Base-by-base conservation (phyloP, 2,329 filamentous ascomycete species). In the Aspergillus chevalieri region DNA sequence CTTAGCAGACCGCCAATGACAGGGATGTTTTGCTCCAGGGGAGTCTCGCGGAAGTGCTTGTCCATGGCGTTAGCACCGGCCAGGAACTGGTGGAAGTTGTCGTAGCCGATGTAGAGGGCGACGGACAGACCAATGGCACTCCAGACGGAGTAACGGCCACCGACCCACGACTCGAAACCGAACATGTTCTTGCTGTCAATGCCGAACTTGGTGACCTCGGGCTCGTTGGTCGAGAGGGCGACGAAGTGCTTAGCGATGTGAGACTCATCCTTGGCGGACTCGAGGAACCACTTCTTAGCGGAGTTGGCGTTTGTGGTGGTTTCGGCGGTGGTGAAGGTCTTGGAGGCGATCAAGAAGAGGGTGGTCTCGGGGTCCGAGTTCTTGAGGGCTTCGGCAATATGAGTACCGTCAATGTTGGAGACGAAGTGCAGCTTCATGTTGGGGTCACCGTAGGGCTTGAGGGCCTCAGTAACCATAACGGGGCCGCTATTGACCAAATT, bases 141-240 rank as follows among this genome's bases (percentile, higher is more conserved):
- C 93, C 93, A 98, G 59, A 98, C 93, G 52, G 90, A 95, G 82
- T 98, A 98, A 52, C 93, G 87, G 50, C 93, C 93, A 70, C 93
- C 93, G 47, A 97, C 92, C 93, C 93, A 98, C 74, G 88, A 94
- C 74, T 92, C 91, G 70, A 98, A 98, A 63, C 90, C 91, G 67
- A 98, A 98, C 93, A 98, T 98, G 81, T 97, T 98, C 81, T 92
- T 92, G 75, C 85, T 86, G 76, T 97, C 92, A 65, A 98, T 98
- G 58, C 93, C 93, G 65, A 98, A 98, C 80, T 97, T 97, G 75
- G 87, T 90, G 54, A 98, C 93, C 77, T 97, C 92, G 47, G 78
- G 71, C 75, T 92, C 87, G 75, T 98, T 98, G 71, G 93, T 98
- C 45, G 93, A 97, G 47, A 98, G 83, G 43, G 93, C 93, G 50